Evolutionary conservation across 1,284 basidiomycete genomes (phyloP).

Genomic region (Cryptococcus sp.): DNA sequence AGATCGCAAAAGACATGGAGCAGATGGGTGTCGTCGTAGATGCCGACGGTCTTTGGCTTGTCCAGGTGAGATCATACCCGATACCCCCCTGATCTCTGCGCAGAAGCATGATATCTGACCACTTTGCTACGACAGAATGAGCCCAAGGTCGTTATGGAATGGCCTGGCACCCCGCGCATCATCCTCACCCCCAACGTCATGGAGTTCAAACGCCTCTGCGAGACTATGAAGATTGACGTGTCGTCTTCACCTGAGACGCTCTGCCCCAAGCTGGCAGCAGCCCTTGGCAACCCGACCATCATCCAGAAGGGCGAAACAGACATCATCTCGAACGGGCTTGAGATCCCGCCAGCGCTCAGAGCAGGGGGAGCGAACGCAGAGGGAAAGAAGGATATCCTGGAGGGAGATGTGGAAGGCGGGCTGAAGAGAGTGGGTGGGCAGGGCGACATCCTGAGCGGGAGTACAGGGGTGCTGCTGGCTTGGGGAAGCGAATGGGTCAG

Average conservation of each 20-base stretch:
- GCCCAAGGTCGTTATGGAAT: constrained; percentile 66
- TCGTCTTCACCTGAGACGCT: constrained; percentile 52
- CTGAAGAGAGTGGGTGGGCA: constrained; percentile 92
- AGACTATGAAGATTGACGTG: constrained; percentile 57
- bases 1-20: constrained; percentile 56
- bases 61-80: constrained; percentile 32
- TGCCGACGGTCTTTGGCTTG: constrained; percentile 65
- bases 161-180: constrained; percentile 43
- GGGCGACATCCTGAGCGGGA: constrained; percentile 87
- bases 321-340: constrained; percentile 51
- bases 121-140: constrained; percentile 57
- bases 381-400: constrained; percentile 52
- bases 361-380: constrained; percentile 8
- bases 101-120: neutral
- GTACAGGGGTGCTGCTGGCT: constrained; percentile 81
- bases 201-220: constrained; percentile 82
- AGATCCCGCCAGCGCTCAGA: constrained; percentile 30
- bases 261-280: constrained; percentile 63
- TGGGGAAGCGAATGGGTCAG: constrained; percentile 91
- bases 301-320: constrained; percentile 81
- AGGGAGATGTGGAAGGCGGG: constrained; percentile 70
- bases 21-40: constrained; percentile 85
- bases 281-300: constrained; percentile 81
- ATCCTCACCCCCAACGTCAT: constrained; percentile 87
- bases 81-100: neutral